Conservation (phyloP, 2,329 filamentous ascomycete species). For the Pyrenochaeta sp. region DNA sequence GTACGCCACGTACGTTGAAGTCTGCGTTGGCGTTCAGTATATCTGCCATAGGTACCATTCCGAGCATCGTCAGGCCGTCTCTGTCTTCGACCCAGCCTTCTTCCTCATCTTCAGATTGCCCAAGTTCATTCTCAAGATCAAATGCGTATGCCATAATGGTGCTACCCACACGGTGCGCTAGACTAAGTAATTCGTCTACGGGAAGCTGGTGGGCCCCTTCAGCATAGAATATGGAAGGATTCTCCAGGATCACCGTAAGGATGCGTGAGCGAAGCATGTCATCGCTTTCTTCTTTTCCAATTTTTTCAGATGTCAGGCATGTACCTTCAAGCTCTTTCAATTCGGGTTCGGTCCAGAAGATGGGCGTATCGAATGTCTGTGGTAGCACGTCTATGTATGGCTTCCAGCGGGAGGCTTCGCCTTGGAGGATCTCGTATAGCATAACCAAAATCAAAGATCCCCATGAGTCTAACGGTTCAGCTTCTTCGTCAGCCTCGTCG, state of each 20-base stretch:
- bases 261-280: conserved; percentile 25
- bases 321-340: conserved; percentile 31
- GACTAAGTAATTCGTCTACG: conserved; percentile 23
- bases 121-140: conserved; percentile 28
- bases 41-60: conserved; percentile 39
- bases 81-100: conserved; percentile 36
- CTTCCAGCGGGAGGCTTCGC: conserved; percentile 30
- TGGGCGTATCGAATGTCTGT: conserved; percentile 29
- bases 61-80: conserved; percentile 29
- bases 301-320: conserved; percentile 28
- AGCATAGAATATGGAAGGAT: conserved; percentile 18
- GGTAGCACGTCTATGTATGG: conserved; percentile 33
- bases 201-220: background rate
- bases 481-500: conserved; percentile 24
- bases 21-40: conserved; percentile 34
- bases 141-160: conserved; percentile 37
- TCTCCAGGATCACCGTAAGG: conserved; percentile 22
- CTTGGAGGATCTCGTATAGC: conserved; percentile 31
- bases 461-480: conserved; percentile 29
- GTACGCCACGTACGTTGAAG: conserved; percentile 23
- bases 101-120: conserved; percentile 28
- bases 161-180: conserved; percentile 34
- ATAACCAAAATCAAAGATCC: conserved; percentile 30
- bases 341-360: conserved; percentile 31
- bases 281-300: conserved; percentile 31